Conservation (phyloP, 345 rosid species). For the Lepidium africanum region DNA sequence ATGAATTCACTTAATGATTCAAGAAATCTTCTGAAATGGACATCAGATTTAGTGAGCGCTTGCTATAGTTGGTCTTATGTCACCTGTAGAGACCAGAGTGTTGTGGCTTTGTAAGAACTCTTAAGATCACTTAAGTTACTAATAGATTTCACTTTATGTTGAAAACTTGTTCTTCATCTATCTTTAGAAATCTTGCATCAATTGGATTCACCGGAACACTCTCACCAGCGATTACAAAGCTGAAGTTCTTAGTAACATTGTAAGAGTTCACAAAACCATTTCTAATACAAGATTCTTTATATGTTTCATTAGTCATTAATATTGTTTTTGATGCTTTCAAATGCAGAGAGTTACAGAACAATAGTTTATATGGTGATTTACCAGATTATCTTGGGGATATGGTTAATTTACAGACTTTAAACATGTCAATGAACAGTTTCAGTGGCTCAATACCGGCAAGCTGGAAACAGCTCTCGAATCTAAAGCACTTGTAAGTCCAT, state of each 20-base stretch:
- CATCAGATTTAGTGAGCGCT: conserved; percentile 59
- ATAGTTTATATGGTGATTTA: conserved; percentile 56
- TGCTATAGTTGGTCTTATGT: conserved; percentile 86
- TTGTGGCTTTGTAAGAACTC: conserved; percentile 59
- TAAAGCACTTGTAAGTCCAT: conserved; percentile 57
- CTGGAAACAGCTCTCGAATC: conserved; percentile 64
- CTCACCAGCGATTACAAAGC: conserved; percentile 57
- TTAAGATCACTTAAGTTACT: not conserved
- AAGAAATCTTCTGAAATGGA: conserved; percentile 43
- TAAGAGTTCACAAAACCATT: conserved; percentile 32
- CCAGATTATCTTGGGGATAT: conserved; percentile 65
- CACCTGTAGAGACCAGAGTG: conserved; percentile 62
- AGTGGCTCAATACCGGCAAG: conserved; percentile 58
- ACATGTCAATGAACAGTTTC: conserved; percentile 74
- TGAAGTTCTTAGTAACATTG: conserved; percentile 68
- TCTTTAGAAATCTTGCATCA: conserved; percentile 58
- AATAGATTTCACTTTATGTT: not conserved
- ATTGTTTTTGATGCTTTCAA: conserved; percentile 1
- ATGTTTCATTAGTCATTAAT: not conserved
- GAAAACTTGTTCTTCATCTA: not conserved
- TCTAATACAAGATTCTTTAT: not conserved
- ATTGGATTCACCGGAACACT: conserved; percentile 77
- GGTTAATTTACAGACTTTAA: conserved; percentile 50
- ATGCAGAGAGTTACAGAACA: conserved; percentile 84
- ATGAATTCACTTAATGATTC: conserved; percentile 52